Conservation (phyloP, 140 eudicot species). For the Bidens hawaiensis region DNA sequence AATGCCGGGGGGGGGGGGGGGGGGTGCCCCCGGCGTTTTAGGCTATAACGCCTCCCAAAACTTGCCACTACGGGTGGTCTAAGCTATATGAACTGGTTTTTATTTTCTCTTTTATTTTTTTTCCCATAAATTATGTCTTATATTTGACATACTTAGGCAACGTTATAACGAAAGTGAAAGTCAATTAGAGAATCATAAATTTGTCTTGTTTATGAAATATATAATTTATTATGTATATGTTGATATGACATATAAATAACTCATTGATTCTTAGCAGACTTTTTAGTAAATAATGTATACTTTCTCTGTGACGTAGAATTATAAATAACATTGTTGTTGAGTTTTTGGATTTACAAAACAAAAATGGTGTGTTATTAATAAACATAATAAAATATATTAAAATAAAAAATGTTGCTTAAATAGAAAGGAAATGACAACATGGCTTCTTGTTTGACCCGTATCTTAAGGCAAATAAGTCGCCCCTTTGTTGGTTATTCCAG, state of each 20-base stretch:
- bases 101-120: too few species aligned
- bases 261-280: not conserved
- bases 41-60: too few species aligned
- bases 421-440: slow-evolving; percentile 42
- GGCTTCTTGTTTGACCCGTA: slow-evolving; percentile 87
- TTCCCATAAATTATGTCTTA: too few species aligned
- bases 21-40: too few species aligned
- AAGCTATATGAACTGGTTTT: too few species aligned
- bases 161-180: too few species aligned
- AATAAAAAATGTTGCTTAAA: not conserved
- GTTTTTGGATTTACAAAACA: not conserved
- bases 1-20: too few species aligned
- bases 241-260: not conserved
- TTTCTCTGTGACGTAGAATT: not conserved
- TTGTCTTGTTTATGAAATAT: not conserved
- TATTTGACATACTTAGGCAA: too few species aligned
- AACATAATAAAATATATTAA: not conserved
- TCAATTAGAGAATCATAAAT: not conserved
- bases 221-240: too few species aligned
- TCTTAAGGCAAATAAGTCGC: slow-evolving; percentile 61
- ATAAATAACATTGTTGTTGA: not conserved
- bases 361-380: not conserved
- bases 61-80: too few species aligned
- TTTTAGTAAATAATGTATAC: not conserved
- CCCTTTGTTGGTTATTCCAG: slow-evolving; percentile 35